Evolutionary conservation across 148 eudicot genomes (phyloP), one percentile per base, ranked within the genome.

Genomic region (Persicaria tinctoria): DNA sequence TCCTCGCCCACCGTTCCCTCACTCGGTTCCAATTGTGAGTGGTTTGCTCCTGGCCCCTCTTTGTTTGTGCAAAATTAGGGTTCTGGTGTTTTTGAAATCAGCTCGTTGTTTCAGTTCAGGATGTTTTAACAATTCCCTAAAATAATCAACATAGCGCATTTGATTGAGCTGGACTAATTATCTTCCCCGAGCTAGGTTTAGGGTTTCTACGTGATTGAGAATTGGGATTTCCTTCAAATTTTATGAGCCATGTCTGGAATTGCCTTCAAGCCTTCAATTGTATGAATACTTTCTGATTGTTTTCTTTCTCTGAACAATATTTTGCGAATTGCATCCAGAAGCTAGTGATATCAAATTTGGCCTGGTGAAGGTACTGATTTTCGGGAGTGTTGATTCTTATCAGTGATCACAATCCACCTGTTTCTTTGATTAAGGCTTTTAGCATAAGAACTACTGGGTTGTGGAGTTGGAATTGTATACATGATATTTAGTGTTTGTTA

Each of bases 1-100:
- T 41, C 46, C 48, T 41, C 47, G 20, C 41, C 41, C 11, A 3
- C 8, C 23, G 9, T 8, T 56, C 16, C 13, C 13, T 51, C 55
- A 6, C 16, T 55, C 59, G 59, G 44, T 41, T 66, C 70, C 46
- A 5, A 38, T 32, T 66, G 70, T 66, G 70, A 66, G 70, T 66
- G 48, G 44, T 38, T 66, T 66, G 47, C 48, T 66, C 70, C 70
- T 66, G 9, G 46, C 20, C 63, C 70, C 70, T 41, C 70, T 66
- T 66, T 66, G 47, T 38, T 66, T 41, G 17, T 66, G 47, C 70
- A 8, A 66, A 66, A 41, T 44, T 41, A 66, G 70, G 70, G 70
- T 41, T 66, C 5, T 5, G 70, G 46, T 66, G 18, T 4, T 12
- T 44, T 13, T 66, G 48, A 41, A 14, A 13, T 66, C 18, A 41